phyloP scores from a whole-genome alignment of 2,329 filamentous ascomycete species.

The Pleurostoma richardsiae region DNA sequence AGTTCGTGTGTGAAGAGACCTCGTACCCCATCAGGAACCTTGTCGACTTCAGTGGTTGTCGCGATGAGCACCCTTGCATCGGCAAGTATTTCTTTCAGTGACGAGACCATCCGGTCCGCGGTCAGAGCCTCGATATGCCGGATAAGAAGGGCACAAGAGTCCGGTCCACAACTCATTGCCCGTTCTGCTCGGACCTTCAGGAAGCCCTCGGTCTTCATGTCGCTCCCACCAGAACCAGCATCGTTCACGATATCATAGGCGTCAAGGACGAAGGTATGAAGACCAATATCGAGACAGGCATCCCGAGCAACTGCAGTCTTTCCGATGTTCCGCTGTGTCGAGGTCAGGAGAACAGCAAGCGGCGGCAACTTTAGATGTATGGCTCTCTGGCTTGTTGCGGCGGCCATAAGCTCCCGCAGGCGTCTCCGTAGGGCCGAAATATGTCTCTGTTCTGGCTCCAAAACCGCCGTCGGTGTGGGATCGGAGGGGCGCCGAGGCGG shows the following conservation, averaged over 20 bases:
- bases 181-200: conserved; percentile 83
- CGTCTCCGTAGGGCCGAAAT: conserved; percentile 61
- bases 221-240: conserved; percentile 76
- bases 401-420: conserved; percentile 78
- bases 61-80: conserved; percentile 80
- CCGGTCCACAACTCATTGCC: conserved; percentile 80
- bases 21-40: conserved; percentile 83
- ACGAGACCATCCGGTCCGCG: conserved; percentile 82
- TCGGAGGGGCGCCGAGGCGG: conserved; percentile 46
- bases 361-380: conserved; percentile 84
- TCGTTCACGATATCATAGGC: conserved; percentile 94
- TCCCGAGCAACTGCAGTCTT: conserved; percentile 74
- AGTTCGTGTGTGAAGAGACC: conserved; percentile 94
- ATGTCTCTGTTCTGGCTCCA: conserved; percentile 43
- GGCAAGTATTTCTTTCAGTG: conserved; percentile 77
- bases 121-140: conserved; percentile 87
- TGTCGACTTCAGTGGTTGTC: conserved; percentile 92
- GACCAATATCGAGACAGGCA: conserved; percentile 81
- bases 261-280: conserved; percentile 86
- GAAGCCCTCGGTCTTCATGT: conserved; percentile 91
- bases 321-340: conserved; percentile 88
- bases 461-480: conserved; percentile 30
- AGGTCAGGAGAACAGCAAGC: conserved; percentile 80
- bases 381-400: conserved; percentile 81
- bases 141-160: conserved; percentile 79